phyloP scores from a whole-genome alignment of 148 eudicot genomes.

The Diospyros lotus region DNA sequence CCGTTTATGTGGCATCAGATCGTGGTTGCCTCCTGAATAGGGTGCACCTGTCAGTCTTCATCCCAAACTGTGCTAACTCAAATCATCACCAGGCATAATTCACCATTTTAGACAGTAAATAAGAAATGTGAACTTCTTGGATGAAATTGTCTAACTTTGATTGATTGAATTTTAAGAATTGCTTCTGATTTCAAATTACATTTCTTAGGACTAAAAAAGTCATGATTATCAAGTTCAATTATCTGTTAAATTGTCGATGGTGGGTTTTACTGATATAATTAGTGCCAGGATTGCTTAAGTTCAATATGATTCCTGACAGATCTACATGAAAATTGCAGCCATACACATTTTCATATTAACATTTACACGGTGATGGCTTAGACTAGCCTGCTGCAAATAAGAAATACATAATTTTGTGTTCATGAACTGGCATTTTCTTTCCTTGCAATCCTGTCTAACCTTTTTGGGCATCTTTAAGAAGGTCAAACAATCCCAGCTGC shows the following conservation, averaged over 20 bases:
- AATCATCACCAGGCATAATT: neutral
- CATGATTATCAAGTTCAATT: neutral
- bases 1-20: too few relatives aligned
- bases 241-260: neutral
- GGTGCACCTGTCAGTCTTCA: neutral
- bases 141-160: neutral
- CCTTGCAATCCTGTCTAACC: neutral
- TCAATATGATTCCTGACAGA: neutral
- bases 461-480: neutral
- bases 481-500: neutral
- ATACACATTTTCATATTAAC: neutral
- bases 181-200: neutral
- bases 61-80: neutral
- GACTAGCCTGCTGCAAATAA: neutral
- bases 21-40: too few relatives aligned
- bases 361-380: neutral
- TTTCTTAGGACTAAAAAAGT: neutral
- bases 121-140: neutral
- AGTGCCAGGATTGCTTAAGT: neutral
- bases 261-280: neutral
- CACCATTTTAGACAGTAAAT: neutral
- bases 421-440: neutral
- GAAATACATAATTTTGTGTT: neutral
- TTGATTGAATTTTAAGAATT: neutral
- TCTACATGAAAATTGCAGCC: neutral